Evolutionary conservation across 805 yeast species (phyloP).

Genomic region (Metschnikowia vanudenii): DNA sequence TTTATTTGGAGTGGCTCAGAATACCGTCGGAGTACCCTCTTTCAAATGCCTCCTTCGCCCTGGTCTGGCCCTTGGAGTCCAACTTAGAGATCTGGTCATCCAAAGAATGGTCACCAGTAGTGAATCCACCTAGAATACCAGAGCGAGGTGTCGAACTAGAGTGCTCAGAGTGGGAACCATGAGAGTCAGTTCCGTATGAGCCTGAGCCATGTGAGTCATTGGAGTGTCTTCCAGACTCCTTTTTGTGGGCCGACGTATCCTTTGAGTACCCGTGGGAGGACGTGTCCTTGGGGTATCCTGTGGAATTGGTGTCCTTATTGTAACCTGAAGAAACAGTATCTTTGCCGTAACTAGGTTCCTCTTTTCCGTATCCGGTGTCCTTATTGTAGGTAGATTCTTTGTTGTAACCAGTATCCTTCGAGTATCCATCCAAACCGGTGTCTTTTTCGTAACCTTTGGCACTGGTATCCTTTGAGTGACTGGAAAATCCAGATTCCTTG

Average conservation of each 20-base stretch:
- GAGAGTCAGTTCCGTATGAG: not conserved
- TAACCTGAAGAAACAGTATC: not conserved
- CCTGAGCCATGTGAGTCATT: not conserved
- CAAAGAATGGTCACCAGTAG: constrained; percentile 37
- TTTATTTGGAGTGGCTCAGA: constrained; percentile 8
- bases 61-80: constrained; percentile 33
- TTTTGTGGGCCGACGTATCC: no score
- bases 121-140: constrained; percentile 20
- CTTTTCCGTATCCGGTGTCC: no score
- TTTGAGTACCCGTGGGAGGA: no score
- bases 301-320: not conserved
- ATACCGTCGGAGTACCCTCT: constrained; percentile 39
- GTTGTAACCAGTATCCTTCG: no score
- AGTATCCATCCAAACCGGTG: no score
- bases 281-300: not conserved
- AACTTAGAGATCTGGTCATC: constrained; percentile 36
- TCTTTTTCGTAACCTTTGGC: no score
- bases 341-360: no score
- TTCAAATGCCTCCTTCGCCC: constrained; percentile 42
- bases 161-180: constrained; percentile 3
- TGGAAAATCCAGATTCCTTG: no score
- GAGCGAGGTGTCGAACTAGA: constrained; percentile 4
- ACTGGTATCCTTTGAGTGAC: no score
- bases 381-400: no score
- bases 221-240: not conserved